These are phyloP conservation scores for Isabelozyma rhagii DNA, from an alignment of 805 yeast species.

Conservation along the genomic window DNA sequence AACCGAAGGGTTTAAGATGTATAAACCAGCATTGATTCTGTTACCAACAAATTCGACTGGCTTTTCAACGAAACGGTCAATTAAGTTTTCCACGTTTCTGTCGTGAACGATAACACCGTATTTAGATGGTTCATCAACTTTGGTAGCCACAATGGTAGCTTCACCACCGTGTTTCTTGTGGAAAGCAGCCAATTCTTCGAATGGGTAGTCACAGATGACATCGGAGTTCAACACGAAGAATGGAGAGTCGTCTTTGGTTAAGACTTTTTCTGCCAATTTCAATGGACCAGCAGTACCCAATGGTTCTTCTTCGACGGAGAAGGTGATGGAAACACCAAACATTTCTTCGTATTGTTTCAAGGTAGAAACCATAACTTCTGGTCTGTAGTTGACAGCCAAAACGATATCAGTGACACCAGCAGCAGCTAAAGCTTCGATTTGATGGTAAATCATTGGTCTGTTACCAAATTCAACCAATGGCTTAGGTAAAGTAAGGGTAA, in stretches of 20 bases:
- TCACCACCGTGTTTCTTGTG: constrained; percentile 95
- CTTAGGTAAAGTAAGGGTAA: constrained; percentile 91
- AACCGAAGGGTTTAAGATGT: constrained; percentile 95
- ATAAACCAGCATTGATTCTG: constrained; percentile 99
- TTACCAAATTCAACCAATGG: constrained; percentile 97
- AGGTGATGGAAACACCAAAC: constrained; percentile 92
- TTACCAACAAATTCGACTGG: constrained; percentile 99
- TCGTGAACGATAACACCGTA: constrained; percentile 99
- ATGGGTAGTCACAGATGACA: constrained; percentile 98
- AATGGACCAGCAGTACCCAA: constrained; percentile 99
- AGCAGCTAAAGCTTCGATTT: constrained; percentile 93
- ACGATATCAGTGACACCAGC: constrained; percentile 99
- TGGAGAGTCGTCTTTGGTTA: constrained; percentile 93
- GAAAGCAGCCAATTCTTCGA: constrained; percentile 85
- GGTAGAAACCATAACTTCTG: constrained; percentile 97
- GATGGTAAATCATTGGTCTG: constrained; percentile 99
- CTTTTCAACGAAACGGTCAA: constrained; percentile 98
- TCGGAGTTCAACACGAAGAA: constrained; percentile 98
- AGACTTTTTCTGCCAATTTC: constrained; percentile 90
- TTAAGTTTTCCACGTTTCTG: constrained; percentile 89
- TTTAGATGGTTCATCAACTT: constrained; percentile 99
- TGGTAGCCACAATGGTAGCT: constrained; percentile 98
- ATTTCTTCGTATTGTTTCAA: constrained; percentile 90
- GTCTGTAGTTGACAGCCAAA: constrained; percentile 97
- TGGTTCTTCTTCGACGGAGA: constrained; percentile 98